Evolutionary conservation across 257 asterid genomes (phyloP).

Genomic region (Striga asiatica): DNA sequence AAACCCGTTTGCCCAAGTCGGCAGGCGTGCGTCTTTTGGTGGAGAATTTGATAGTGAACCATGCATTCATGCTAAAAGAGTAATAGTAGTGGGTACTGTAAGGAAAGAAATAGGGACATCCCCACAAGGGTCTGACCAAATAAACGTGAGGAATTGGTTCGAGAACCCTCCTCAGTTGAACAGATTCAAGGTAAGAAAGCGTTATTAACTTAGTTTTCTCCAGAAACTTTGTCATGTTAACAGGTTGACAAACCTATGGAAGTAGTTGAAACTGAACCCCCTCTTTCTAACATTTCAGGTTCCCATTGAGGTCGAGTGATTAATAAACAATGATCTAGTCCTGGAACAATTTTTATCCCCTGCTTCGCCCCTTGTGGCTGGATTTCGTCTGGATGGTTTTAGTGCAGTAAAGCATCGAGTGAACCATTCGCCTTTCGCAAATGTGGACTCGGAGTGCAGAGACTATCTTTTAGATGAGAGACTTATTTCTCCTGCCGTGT

Average conservation of each 20-base stretch:
- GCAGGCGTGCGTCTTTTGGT: slow-evolving; percentile 82
- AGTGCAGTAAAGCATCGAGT: slow-evolving; percentile 72
- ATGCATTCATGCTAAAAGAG: slow-evolving; percentile 80
- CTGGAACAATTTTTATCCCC: slow-evolving; percentile 77
- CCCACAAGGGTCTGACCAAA: slow-evolving; percentile 51
- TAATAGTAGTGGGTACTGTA: slow-evolving; percentile 62
- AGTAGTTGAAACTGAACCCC: slow-evolving; percentile 3
- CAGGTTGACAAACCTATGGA: slow-evolving; percentile 10
- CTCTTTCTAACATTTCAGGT: slow-evolving; percentile 38
- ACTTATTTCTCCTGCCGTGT: slow-evolving; percentile 65
- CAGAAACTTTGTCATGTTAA: background rate
- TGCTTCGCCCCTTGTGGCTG: slow-evolving; percentile 79
- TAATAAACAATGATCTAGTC: slow-evolving; percentile 62
- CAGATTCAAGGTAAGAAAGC: slow-evolving; percentile 98
- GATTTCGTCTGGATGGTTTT: slow-evolving; percentile 92
- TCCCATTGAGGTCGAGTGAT: slow-evolving; percentile 86
- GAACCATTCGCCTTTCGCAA: slow-evolving; percentile 64
- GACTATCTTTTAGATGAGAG: slow-evolving; percentile 61
- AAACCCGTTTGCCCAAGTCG: slow-evolving; percentile 63
- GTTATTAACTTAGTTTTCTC: background rate
- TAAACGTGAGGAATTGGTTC: slow-evolving; percentile 70
- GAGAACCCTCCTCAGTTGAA: slow-evolving; percentile 68
- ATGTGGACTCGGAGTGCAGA: slow-evolving; percentile 26
- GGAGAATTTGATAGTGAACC: slow-evolving; percentile 68
- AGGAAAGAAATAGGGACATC: slow-evolving; percentile 46